Evolutionary conservation across 768 basidiomycete species (phyloP), one percentile per base, ranked within the genome.

Genomic region (Lactarius sanguifluus): DNA sequence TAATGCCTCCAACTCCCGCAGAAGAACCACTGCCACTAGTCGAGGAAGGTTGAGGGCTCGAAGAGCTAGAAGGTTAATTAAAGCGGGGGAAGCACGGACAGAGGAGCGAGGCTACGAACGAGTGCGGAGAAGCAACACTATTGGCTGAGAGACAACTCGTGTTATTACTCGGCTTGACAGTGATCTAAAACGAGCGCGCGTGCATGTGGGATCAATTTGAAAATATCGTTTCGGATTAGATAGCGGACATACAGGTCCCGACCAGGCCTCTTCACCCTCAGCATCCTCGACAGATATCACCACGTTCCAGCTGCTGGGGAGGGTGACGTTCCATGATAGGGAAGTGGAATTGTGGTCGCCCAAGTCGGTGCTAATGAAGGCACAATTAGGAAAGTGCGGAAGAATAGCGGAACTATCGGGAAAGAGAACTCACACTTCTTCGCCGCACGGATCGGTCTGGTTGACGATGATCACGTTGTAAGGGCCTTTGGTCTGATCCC

Each of bases 191-290:
- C 36, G 36, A 38, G 36, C 38, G 38, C 38, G 47, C 41, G 36
- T 1, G 67, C 32, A 34, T 9, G 38, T 12, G 64, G 34, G 25
- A 25, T 15, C 23, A 18, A 41, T 23, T 25, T 23, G n/a, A 16
- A 57, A 52, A 55, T 16, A 23, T 15, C 13, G n/a, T 10, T 40
- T 12, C 18, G 23, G 50, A 52, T 52, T 15, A 52, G 50, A 52
- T 50, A 15, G 20, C 3, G 36, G 23, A 38, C 43, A 52, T 30
- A 34, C 60, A 18, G 45, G 12, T 36, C 30, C 38, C 2, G 58
- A 59, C 91, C 91, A 93, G 3, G 83, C 89, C 71, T 91, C 89
- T 3, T 86, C 73, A 34, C 78, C 83, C 40, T 71, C 62, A 2
- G 76, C 71, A 72, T 91, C 89, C 66, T 82, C 74, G 20, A 90